Evolutionary conservation across 2,329 filamentous ascomycete genomes (phyloP), one percentile per base, ranked within the genome.

Genomic region (Sclerotinia sclerotiorum): DNA sequence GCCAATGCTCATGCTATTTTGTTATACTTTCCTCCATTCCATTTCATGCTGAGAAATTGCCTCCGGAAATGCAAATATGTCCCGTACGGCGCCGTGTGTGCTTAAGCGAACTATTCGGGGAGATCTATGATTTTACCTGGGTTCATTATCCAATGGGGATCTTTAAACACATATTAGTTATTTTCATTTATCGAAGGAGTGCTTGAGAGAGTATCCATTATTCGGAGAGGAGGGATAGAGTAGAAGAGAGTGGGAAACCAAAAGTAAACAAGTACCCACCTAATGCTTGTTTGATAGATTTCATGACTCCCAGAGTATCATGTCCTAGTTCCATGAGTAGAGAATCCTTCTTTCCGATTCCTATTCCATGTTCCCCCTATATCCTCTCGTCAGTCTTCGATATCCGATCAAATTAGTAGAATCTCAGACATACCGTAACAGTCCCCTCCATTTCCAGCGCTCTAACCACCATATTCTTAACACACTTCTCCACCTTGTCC

Each of bases 371-470:
- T 79, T 97, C 93, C 39, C 93, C 93, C 76, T 77, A 62, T 66
- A 19, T 21, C n/a, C 27, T 19, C 7, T 2, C 17, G 10, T 54
- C n/a, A 49, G 49, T 55, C 17, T 32, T 52, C 15, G 42, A 17
- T 69, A 39, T 61, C 44, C 42, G 27, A 39, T 11, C 15, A 32
- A 24, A 6, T 65, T 17, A 1, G 32, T 15, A 39, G 32, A 17
- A 15, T 39, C 48, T 42, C 42, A 19, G 69, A 74, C 76, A 77
- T 79, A 83, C 82, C 0, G 93, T 96, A 78, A 92, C 95, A 7
- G 93, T 97, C 1, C 94, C 93, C 69, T 97, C 94, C 93, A 97
- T 97, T 72, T 94, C 92, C 32, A 97, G 79, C 2, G 93, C 94
- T n/a, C 92, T 87, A 73, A 90, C 86, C 27, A 97, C 92, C 93